Percentiles rank a stretch among this genome's conserved stretches.
Conservation (phyloP, 805 yeast genomes). For the Spathaspora gorwiae region DNA sequence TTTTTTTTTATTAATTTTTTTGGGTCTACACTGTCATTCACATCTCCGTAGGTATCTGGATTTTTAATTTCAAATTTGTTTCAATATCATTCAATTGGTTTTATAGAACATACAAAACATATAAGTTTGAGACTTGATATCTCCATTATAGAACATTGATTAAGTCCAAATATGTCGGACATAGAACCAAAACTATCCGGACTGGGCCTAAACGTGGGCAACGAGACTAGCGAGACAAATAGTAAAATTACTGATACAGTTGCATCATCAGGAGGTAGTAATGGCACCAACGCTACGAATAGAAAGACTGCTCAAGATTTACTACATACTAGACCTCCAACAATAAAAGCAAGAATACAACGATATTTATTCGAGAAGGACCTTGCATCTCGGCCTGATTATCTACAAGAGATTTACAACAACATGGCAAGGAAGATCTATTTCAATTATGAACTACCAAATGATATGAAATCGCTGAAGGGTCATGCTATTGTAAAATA, state of each 20-base stretch:
- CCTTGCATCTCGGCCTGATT: slow-evolving; percentile 26
- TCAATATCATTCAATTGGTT: no score
- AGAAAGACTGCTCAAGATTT: slow-evolving; percentile 13
- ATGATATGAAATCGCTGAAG: slow-evolving; percentile 27
- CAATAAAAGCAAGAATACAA: slow-evolving; percentile 16
- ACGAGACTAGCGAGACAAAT: not conserved
- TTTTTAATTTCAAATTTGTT: no score
- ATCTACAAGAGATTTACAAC: slow-evolving; percentile 33
- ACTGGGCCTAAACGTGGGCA: not conserved
- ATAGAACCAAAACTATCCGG: not conserved
- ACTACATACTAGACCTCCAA: slow-evolving; percentile 16
- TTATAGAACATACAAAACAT: no score
- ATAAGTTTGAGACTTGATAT: no score
- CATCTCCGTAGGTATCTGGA: no score
- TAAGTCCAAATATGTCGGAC: not conserved
- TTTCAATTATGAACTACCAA: slow-evolving; percentile 49
- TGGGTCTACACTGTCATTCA: no score
- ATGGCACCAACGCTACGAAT: slow-evolving; percentile 1
- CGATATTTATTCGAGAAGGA: slow-evolving; percentile 18
- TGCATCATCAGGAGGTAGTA: not conserved
- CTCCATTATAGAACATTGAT: no score
- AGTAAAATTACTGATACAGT: slow-evolving; percentile 2
- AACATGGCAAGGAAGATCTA: slow-evolving; percentile 42
- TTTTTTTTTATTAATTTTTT: no score
- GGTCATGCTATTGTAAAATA: slow-evolving; percentile 35